Evolutionary conservation across 2,329 filamentous ascomycete species (phyloP).

Genomic region (Madurella fahalii): DNA sequence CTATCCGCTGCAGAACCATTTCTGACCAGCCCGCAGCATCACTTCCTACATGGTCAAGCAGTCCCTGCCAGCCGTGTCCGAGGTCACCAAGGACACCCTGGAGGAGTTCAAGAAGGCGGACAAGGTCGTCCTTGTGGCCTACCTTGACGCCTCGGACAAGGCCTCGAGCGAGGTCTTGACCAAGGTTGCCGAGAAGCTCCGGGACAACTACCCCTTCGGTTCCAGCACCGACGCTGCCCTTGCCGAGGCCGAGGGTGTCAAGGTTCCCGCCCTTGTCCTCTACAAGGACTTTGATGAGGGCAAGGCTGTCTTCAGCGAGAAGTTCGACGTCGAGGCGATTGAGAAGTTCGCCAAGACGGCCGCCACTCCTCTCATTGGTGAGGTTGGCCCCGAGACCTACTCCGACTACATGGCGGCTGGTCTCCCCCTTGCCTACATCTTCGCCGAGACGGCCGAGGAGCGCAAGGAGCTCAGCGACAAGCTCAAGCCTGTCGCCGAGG

Average conservation of each 20-base stretch:
- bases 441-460: conserved; percentile 88
- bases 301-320: conserved; percentile 77
- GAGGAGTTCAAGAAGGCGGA: conserved; percentile 97
- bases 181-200: conserved; percentile 67
- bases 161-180: conserved; percentile 80
- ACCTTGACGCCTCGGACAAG: conserved; percentile 78
- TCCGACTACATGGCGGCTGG: conserved; percentile 88
- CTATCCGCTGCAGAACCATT: background rate
- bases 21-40: conserved; percentile 43
- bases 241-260: conserved; percentile 86
- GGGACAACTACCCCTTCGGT: conserved; percentile 91
- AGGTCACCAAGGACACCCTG: conserved; percentile 73
- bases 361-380: conserved; percentile 85
- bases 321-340: conserved; percentile 78
- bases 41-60: conserved; percentile 97
- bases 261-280: conserved; percentile 79
- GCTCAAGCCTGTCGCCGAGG: conserved; percentile 82
- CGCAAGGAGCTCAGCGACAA: conserved; percentile 71
- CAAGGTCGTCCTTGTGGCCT: conserved; percentile 92
- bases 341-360: conserved; percentile 78
- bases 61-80: conserved; percentile 85
- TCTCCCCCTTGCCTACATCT: conserved; percentile 94
- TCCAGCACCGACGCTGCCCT: conserved; percentile 77
- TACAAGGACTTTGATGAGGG: conserved; percentile 99
- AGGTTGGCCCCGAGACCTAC: conserved; percentile 97